phyloP scores from a whole-genome alignment of 805 yeast genomes.

The Scheffersomyces spartinae region DNA sequence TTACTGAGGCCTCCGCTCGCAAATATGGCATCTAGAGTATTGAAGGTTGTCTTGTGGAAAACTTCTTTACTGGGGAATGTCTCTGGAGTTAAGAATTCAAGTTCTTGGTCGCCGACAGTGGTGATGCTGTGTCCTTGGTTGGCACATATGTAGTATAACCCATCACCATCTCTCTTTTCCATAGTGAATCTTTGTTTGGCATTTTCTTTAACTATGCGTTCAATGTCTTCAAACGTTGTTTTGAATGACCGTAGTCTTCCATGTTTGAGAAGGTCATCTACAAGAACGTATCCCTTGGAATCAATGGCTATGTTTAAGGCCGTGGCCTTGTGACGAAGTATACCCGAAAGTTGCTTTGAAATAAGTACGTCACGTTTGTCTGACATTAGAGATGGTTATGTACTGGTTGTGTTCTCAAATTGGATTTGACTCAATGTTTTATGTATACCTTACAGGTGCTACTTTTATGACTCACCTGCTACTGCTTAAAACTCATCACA shows the following conservation, averaged over 20 bases:
- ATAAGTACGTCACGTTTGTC: constrained; percentile 37
- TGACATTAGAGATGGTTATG: too few species aligned
- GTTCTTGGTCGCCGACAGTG: constrained; percentile 28
- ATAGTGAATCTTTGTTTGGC: constrained; percentile 63
- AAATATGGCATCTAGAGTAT: constrained; percentile 37
- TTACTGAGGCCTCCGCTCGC: constrained; percentile 43
- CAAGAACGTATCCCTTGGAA: constrained; percentile 49
- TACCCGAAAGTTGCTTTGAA: constrained; percentile 64
- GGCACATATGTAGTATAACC: constrained; percentile 55
- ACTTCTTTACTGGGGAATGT: constrained; percentile 42
- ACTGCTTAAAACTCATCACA: too few species aligned
- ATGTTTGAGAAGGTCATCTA: constrained; percentile 43
- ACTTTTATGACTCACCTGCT: too few species aligned
- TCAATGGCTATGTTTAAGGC: constrained; percentile 58
- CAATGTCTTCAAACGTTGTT: constrained; percentile 46
- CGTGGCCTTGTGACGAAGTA: constrained; percentile 79
- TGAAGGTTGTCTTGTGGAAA: constrained; percentile 69
- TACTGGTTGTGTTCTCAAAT: too few species aligned
- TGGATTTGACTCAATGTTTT: too few species aligned
- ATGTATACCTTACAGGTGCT: too few species aligned
- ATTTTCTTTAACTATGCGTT: constrained; percentile 49
- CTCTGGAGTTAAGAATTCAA: constrained; percentile 23
- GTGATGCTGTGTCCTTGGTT: constrained; percentile 83
- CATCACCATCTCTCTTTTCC: constrained; percentile 13
- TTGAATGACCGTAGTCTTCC: constrained; percentile 45